A percentile compares a stretch with the other conserved stretches of the same genome.
Evolutionary conservation across 306 rosid genomes (phyloP).

Genomic region (Morella rubra): DNA sequence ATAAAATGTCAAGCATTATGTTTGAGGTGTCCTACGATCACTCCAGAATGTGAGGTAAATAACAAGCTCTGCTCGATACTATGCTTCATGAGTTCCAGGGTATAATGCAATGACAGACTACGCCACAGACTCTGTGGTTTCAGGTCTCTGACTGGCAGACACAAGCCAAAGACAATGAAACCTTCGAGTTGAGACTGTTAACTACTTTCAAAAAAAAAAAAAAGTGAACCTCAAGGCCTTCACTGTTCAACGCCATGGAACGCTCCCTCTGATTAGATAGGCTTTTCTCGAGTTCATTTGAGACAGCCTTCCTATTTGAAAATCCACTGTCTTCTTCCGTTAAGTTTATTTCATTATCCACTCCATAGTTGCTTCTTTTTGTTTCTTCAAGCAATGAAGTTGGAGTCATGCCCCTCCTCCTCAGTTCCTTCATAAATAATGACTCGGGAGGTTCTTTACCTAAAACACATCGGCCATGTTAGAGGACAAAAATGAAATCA

Average conservation of each 20-base stretch:
- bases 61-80: background rate
- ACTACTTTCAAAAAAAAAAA: slow-evolving; percentile 23
- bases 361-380: slow-evolving; percentile 49
- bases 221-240: slow-evolving; percentile 93
- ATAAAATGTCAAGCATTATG: too few relatives aligned
- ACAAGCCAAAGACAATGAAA: slow-evolving; percentile 9
- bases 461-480: slow-evolving; percentile 31
- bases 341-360: slow-evolving; percentile 52
- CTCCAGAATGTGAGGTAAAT: background rate
- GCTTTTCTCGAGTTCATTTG: slow-evolving; percentile 69
- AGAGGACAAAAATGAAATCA: slow-evolving; percentile 26
- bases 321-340: slow-evolving; percentile 59
- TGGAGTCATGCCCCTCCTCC: slow-evolving; percentile 91
- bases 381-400: slow-evolving; percentile 88
- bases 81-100: background rate
- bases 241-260: slow-evolving; percentile 90
- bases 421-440: slow-evolving; percentile 89
- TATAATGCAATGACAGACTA: background rate
- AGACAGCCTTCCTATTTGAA: slow-evolving; percentile 60
- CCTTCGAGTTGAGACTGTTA: slow-evolving; percentile 5
- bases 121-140: background rate
- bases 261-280: slow-evolving; percentile 85
- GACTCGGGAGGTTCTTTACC: slow-evolving; percentile 96
- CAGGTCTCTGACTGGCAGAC: background rate
- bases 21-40: background rate